Base-by-base conservation (phyloP, 2,329 filamentous ascomycete genomes). In the Stylonectria norvegica region DNA sequence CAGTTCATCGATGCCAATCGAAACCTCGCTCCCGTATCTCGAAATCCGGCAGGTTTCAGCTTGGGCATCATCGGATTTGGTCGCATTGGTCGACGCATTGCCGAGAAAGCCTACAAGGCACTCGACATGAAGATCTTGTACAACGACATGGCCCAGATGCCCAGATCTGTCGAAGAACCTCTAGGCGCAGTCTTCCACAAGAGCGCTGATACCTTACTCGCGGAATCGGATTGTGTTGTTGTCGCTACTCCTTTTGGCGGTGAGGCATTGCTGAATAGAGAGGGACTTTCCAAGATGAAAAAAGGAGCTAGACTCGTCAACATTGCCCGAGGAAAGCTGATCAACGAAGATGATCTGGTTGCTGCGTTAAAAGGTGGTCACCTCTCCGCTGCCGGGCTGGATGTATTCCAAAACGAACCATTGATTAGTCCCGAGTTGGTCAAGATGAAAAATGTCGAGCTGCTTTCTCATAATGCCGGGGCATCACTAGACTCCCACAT, bases 321-420 rank as follows among this genome's bases (percentile, higher is more conserved):
- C 60, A 86, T 84, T 2, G 84, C 84, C 1, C 74, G 83, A 6
- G 83, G 83, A 2, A 81, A 81, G n/a, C 76, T 87, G 19, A 82
- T 88, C 43, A 79, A 88, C 43, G 84, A 87, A 61, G 79, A 68
- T 3, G 84, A 83, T 0, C 72, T 88, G 8, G 83, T 86, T 2
- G 67, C 78, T 35, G 83, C 83, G 0, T 66, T 88, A 2, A 70
- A 84, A 33, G 73, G 67, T 20, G 83, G 83, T 1, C 49, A 56
- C n/a, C 78, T 88, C 5, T 73, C 72, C 36, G 81, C 77, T 0
- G 77, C 69, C 3, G 84, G 84, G 3, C 67, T 88, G 0, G 84
- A 88, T 52, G 84, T 88, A 16, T 87, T 78, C 53, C 83, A 87
- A 59, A 71, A 86, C 27, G 84, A 88, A 60, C 84, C 84, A 14